phyloP scores from a whole-genome alignment of 1,284 basidiomycete species.

The Gymnopus androsaceus region DNA sequence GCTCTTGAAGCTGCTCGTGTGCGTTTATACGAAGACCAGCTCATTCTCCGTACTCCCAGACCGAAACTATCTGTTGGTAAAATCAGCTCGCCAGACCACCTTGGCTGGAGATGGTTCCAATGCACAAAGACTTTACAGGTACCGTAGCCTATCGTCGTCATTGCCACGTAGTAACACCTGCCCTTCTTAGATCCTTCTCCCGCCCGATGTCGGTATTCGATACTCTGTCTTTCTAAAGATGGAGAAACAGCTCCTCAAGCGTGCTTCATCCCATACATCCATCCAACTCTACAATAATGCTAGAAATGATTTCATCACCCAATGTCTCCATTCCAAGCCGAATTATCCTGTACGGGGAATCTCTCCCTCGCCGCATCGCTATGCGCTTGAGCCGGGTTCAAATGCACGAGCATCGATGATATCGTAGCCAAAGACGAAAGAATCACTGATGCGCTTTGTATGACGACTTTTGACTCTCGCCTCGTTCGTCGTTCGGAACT shows the following conservation, averaged over 20 bases:
- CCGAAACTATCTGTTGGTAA: neutral
- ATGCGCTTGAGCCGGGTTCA: slow-evolving; percentile 12
- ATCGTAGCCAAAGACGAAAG: neutral
- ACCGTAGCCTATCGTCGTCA: too few species aligned
- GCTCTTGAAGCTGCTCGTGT: slow-evolving; percentile 5
- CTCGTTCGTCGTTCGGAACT: slow-evolving; percentile 4
- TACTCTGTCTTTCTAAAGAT: slow-evolving; percentile 5
- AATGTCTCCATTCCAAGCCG: slow-evolving; percentile 5
- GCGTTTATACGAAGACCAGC: slow-evolving; percentile 8
- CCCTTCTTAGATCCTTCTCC: slow-evolving; percentile 6
- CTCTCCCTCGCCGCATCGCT: slow-evolving; percentile 2
- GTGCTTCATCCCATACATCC: neutral
- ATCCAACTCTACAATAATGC: neutral
- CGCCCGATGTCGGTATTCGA: slow-evolving; percentile 6
- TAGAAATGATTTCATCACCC: neutral
- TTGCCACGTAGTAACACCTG: neutral
- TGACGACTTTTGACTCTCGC: neutral
- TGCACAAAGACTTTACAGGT: slow-evolving; percentile 10
- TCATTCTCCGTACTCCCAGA: neutral
- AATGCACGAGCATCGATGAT: slow-evolving; percentile 5
- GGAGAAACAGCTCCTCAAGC: neutral
- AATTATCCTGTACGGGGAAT: slow-evolving; percentile 11
- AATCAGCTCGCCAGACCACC: neutral
- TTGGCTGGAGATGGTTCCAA: slow-evolving; percentile 13
- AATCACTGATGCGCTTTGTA: neutral